Conservation (phyloP, 306 rosid genomes). For the Prunus davidiana region DNA sequence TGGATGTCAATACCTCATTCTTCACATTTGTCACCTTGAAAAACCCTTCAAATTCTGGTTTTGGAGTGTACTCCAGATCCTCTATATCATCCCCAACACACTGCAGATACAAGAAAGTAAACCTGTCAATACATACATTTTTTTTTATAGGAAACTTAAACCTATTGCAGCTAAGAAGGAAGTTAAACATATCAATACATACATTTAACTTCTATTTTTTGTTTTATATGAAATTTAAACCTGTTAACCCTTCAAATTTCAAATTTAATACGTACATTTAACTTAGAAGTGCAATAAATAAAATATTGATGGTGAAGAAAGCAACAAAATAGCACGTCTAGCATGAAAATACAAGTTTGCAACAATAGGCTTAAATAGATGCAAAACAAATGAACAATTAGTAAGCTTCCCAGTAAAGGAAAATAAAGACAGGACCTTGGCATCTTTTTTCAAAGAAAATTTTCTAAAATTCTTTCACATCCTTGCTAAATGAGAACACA, state of each 20-base stretch:
- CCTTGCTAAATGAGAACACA: background rate
- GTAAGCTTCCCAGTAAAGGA: background rate
- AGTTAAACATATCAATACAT: slow-evolving; percentile 11
- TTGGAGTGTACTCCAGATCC: slow-evolving; percentile 90
- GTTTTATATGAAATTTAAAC: background rate
- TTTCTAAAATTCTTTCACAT: background rate
- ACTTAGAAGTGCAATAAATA: background rate
- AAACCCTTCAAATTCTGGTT: slow-evolving; percentile 89
- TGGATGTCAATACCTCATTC: slow-evolving; percentile 63
- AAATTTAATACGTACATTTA: background rate
- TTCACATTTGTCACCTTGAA: slow-evolving; percentile 87
- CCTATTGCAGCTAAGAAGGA: slow-evolving; percentile 54
- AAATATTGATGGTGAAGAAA: background rate
- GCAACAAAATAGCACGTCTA: background rate
- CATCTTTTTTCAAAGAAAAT: background rate
- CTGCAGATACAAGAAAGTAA: slow-evolving; percentile 45
- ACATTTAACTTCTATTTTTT: background rate
- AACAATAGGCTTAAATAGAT: background rate
- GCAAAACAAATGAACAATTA: background rate
- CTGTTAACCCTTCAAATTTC: background rate
- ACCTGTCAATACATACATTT: background rate
- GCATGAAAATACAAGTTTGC: background rate
- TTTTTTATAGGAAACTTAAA: background rate
- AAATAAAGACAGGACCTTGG: background rate
- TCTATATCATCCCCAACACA: slow-evolving; percentile 95